These are phyloP conservation scores for Erythrobasidium hasegawianum DNA, from an alignment of 1,284 basidiomycete species.

Conservation along the genomic window DNA sequence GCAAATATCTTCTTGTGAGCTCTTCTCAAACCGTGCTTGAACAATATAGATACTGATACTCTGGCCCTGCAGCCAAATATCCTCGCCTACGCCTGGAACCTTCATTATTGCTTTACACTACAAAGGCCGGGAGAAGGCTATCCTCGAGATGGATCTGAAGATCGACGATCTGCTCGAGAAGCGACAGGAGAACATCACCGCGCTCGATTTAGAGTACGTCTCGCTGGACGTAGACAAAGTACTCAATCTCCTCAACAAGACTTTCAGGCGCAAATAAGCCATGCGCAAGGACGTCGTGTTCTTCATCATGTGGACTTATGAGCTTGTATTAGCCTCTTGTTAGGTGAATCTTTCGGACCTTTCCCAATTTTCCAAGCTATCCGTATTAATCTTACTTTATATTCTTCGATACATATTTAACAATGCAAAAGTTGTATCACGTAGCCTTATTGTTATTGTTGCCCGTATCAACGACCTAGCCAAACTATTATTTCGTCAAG, in stretches of 20 bases:
- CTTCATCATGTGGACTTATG: no score
- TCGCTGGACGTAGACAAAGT: constrained; percentile 95
- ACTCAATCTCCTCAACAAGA: constrained; percentile 62
- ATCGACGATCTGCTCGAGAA: constrained; percentile 97
- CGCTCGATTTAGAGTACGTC: constrained; percentile 94
- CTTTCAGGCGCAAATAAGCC: constrained; percentile 26
- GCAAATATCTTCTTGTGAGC: constrained; percentile 45
- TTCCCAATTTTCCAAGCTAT: no score
- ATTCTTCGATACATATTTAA: no score
- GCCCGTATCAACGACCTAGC: no score
- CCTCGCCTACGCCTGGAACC: constrained; percentile 92
- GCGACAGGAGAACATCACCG: constrained; percentile 98
- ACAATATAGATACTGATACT: constrained; percentile 75
- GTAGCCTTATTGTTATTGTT: no score
- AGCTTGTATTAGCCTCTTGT: no score
- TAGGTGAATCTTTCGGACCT: no score
- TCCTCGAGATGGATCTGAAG: constrained; percentile 97
- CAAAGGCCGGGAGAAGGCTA: constrained; percentile 78
- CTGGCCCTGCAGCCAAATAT: constrained; percentile 76
- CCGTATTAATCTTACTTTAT: no score
- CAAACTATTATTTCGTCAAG: no score
- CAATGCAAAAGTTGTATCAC: no score
- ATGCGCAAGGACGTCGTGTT: no score
- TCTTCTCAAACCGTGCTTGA: background rate
- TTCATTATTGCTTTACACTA: constrained; percentile 99